Base-by-base conservation (phyloP, 768 basidiomycete genomes). In the Mycena kentingensis region DNA sequence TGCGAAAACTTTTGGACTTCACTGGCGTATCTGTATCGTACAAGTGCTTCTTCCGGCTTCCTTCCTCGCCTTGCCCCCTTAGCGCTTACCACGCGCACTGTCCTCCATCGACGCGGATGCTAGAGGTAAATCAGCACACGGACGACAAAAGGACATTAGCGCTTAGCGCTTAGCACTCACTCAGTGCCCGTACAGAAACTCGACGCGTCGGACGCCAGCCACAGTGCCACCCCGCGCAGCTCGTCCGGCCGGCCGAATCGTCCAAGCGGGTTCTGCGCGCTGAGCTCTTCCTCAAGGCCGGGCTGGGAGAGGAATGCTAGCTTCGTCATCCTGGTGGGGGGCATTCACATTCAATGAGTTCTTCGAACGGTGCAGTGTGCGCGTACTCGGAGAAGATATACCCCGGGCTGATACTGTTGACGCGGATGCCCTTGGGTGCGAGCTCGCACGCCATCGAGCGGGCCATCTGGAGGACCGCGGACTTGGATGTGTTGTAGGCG, bases 401-500 rank as follows among this genome's bases (percentile, higher is more conserved):
- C 21, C 88, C 88, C 0, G 87, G 88, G 45, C 84, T 87, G 51
- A 90, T 71, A 3, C 79, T 71, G 64, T 90, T 90, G 54, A 88
- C 87, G 3, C 88, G 75, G 43, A 90, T 89, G 3, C 73, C 68
- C 60, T 82, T 72, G n/a, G 67, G 68, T 3, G 85, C 87, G 2
- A 90, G 77, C 61, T 90, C 88, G 63, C 85, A 87, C 3, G 87
- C 88, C 80, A 90, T 79, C 58, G 83, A 86, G 31, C 88, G 82
- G 3, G 73, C 80, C 84, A 88, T 87, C 70, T 90, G 88, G 28
- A 88, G 56, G n/a, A 90, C 84, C n/a, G 84, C 88, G 1, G 84
- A 75, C 70, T 90, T 90, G 67, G 81, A 83, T 19, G 81, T 79
- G 65, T 88, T 88, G 68, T 90, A 90, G 2, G 84, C 82, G 31